Base-by-base conservation (phyloP, 768 basidiomycete species). In the Glaciozyma martinii region DNA sequence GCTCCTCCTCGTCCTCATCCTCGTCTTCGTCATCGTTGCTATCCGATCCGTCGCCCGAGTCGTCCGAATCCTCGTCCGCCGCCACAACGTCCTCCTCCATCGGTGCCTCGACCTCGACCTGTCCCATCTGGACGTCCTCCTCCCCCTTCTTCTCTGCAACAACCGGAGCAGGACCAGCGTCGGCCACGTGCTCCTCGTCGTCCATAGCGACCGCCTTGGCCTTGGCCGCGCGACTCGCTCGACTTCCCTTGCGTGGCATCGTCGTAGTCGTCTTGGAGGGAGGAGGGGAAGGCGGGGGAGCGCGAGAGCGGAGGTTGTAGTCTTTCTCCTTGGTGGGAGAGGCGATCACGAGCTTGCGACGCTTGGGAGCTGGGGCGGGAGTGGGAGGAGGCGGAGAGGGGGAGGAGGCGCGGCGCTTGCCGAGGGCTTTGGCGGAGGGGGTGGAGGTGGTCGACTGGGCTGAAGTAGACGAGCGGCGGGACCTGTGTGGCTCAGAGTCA, bases 201-300 rank as follows among this genome's bases (percentile, higher is more conserved):
- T 66, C 58, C 13, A 63, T 1, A 12, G 52, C 56, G 42, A 50
- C 53, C 3, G 61, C 61, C 21, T 65, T 69, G 19, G 65, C 50
- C 25, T 52, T 54, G 12, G 59, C 58, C 9, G 61, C 62, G 29
- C 59, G 53, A 7, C 43, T 30, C 6, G 63, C 66, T 27, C 66
- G 63, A 27, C 54, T 66, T n/a, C 71, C 66, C 33, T 65, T 67
- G 49, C 68, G 66, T 16, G 71, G 68, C 71, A 72, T 72, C 13
- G 25, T 49, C 44, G 55, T 23, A 7, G 56, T 33, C 16, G 55
- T 44, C 13, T 16, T 29, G 37, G 50, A 3, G 32, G 30, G n/a
- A 25, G 30, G n/a, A 25, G 55, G n/a, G 42, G 50, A 30, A 29
- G 60, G 29, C 5, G 50, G 15, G 50, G 27, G 5, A 33, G 46